phyloP scores from a whole-genome alignment of 1,284 basidiomycete genomes.

The Porphyrellus sp. region DNA sequence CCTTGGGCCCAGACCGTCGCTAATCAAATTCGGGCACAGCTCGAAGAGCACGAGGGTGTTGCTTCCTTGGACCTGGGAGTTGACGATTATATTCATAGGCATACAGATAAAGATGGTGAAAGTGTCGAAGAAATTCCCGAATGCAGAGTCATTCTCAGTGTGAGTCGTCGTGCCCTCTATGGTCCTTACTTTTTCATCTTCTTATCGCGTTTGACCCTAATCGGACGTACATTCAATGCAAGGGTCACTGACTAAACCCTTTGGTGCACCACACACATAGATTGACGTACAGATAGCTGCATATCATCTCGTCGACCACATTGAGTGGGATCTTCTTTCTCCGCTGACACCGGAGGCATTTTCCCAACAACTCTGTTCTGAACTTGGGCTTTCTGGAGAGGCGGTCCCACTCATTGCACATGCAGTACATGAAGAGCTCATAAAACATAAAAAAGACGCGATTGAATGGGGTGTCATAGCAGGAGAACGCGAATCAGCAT shows the following conservation, averaged over 20 bases:
- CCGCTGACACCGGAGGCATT: conserved; percentile 89
- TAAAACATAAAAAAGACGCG: conserved; percentile 93
- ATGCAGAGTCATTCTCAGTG: conserved; percentile 86
- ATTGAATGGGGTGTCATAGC: conserved; percentile 89
- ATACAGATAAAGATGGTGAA: conserved; percentile 30
- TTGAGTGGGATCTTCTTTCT: conserved; percentile 97
- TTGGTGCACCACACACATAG: conserved; percentile 41
- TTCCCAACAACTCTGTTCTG: conserved; percentile 75
- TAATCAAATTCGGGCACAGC: conserved; percentile 83
- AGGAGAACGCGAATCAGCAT: conserved; percentile 41
- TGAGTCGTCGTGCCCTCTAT: conserved; percentile 41
- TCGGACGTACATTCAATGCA: conserved; percentile 17
- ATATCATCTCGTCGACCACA: conserved; percentile 88
- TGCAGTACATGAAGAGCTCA: conserved; percentile 91
- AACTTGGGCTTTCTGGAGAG: conserved; percentile 87
- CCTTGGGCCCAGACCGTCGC: conserved; percentile 78
- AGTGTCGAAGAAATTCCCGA: conserved; percentile 68
- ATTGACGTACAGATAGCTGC: conserved; percentile 97
- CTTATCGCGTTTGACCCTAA: conserved; percentile 12
- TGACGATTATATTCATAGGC: conserved; percentile 52
- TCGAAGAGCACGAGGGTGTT: conserved; percentile 84
- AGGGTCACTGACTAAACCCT: conserved; percentile 17
- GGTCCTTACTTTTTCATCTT: conserved; percentile 9
- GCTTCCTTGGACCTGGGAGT: conserved; percentile 73
- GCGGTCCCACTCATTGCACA: conserved; percentile 87